Conservation (phyloP, 371 early-diverging fungal species). For the Umbelopsis sp. region DNA sequence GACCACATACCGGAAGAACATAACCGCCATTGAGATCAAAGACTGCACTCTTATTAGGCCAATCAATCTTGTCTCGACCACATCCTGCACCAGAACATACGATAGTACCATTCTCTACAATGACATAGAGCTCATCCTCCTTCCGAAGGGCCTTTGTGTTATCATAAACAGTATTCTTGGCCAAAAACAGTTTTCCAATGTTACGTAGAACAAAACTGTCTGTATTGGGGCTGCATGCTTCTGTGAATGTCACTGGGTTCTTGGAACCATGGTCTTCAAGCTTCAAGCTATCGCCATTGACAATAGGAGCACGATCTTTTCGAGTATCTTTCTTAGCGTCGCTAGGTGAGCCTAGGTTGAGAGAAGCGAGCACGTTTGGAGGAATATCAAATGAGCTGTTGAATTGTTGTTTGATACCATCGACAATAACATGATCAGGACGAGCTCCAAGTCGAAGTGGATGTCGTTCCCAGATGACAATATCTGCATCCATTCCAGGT, state of each 20-base stretch:
- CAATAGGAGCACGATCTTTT: constrained; percentile 3
- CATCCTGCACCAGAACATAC: constrained; percentile 59
- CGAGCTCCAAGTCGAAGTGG: constrained; percentile 79
- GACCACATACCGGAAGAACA: constrained; percentile 42
- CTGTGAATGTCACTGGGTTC: constrained; percentile 31
- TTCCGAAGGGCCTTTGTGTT: background rate
- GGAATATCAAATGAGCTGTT: constrained; percentile 26
- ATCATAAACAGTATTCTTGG: background rate
- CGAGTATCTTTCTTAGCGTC: background rate
- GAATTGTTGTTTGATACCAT: constrained; percentile 66
- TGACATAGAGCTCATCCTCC: constrained; percentile 37
- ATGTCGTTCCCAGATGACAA: constrained; percentile 74
- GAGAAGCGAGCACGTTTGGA: background rate
- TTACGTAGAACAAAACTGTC: constrained; percentile 54
- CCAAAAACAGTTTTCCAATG: constrained; percentile 47
- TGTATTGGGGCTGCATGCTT: constrained; percentile 31
- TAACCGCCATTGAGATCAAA: constrained; percentile 53
- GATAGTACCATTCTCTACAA: constrained; percentile 55
- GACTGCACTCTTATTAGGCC: constrained; percentile 42
- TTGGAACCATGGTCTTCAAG: constrained; percentile 47
- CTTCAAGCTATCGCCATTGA: constrained; percentile 21
- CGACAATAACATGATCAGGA: constrained; percentile 77
- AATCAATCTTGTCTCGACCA: constrained; percentile 38
- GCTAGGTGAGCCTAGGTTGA: background rate
- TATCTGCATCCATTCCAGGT: constrained; percentile 81